These are phyloP conservation scores for Nitzschia sp. DNA, from an alignment of 108 stramenopile species.

Conservation along the genomic window DNA sequence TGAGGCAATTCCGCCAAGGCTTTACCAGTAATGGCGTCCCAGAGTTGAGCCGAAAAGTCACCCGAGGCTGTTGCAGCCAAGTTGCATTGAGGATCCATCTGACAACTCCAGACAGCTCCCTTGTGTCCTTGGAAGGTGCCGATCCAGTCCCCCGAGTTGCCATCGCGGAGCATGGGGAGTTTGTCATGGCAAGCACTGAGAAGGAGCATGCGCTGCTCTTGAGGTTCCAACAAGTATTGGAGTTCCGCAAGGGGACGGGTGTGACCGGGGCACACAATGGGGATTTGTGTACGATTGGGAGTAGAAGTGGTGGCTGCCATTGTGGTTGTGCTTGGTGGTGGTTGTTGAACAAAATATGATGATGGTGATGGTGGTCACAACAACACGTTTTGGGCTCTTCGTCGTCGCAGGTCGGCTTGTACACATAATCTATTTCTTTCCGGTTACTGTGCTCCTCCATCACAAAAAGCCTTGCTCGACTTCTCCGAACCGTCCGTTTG, in stretches of 20 bases:
- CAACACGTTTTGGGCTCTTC: no score
- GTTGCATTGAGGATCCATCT: conserved; percentile 74
- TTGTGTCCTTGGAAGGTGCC: conserved; percentile 98
- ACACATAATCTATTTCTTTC: no score
- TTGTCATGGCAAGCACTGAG: conserved; percentile 86
- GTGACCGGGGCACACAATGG: conserved; percentile 94
- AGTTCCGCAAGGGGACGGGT: conserved; percentile 88
- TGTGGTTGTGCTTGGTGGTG: not conserved
- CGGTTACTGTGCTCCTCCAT: no score
- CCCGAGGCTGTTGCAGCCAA: conserved; percentile 91
- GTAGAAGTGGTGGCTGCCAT: not conserved
- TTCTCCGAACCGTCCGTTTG: no score
- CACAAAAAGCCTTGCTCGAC: no score
- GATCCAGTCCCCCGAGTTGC: conserved; percentile 96
- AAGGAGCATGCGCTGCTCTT: conserved; percentile 64
- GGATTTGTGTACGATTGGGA: conserved; percentile 56
- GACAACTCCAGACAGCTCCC: conserved; percentile 99
- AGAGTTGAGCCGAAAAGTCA: conserved; percentile 83
- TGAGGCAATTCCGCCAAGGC: conserved; percentile 77
- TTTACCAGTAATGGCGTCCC: conserved; percentile 89
- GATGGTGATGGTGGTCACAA: no score
- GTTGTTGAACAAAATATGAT: not conserved
- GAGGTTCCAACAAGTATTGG: conserved; percentile 61
- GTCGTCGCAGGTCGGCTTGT: no score
- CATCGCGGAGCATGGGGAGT: conserved; percentile 96